phyloP scores from a whole-genome alignment of 225 moss, liverwort and hornwort genomes.

The Pseudoscleropodium purum region DNA sequence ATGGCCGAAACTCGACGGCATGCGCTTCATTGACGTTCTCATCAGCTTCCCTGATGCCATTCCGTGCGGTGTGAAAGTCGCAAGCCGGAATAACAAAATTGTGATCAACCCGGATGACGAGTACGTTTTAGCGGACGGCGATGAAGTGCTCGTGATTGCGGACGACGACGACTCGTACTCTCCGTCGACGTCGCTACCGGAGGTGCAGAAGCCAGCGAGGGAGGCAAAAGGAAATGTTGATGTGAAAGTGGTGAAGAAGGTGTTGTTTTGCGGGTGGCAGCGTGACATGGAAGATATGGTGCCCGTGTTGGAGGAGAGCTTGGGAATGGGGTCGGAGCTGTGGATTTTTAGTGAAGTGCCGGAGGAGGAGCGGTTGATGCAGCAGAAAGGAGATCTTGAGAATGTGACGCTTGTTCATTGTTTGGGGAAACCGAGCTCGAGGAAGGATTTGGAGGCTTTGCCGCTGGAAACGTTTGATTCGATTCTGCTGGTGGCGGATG shows the following conservation, averaged over 20 bases:
- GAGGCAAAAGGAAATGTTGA: constrained; percentile 13
- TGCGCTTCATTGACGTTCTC: constrained; percentile 51
- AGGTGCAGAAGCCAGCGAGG: background rate
- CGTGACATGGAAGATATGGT: constrained; percentile 60
- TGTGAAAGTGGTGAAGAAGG: constrained; percentile 50
- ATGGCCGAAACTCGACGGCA: constrained; percentile 68
- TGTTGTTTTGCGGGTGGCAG: constrained; percentile 77
- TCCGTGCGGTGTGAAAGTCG: constrained; percentile 76
- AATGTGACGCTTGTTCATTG: constrained; percentile 52
- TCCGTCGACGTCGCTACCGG: constrained; percentile 28
- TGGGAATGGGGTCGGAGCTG: constrained; percentile 53
- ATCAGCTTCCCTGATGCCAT: constrained; percentile 71
- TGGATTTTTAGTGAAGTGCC: constrained; percentile 67
- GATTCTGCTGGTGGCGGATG: constrained; percentile 66
- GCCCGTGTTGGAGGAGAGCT: constrained; percentile 36
- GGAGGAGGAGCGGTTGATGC: constrained; percentile 31
- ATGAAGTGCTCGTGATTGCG: constrained; percentile 74
- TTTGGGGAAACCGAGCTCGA: constrained; percentile 45
- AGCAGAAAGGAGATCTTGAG: constrained; percentile 23
- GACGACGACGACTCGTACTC: constrained; percentile 73
- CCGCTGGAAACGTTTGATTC: constrained; percentile 73
- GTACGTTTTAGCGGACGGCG: constrained; percentile 56
- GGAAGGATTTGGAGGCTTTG: constrained; percentile 53
- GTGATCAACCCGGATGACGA: constrained; percentile 62
- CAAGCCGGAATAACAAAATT: constrained; percentile 48